Percentiles rank a stretch among this genome's conserved stretches.
phyloP scores from a whole-genome alignment of 768 basidiomycete species.

The Pisolithus tinctorius region DNA sequence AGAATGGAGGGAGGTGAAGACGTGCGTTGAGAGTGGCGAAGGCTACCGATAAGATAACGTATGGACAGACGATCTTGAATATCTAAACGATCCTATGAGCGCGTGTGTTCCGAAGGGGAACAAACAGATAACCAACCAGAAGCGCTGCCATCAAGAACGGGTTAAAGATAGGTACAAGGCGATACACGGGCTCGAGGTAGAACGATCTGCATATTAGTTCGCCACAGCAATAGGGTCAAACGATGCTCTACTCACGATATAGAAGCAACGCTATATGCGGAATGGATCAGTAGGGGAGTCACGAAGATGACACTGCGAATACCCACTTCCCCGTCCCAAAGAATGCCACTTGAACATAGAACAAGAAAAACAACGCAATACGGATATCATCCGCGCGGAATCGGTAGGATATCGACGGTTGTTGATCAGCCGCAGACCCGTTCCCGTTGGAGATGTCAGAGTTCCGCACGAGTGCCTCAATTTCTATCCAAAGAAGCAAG shows the following conservation, averaged over 20 bases:
- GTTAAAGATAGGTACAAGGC: slow-evolving; percentile 77
- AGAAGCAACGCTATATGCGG: slow-evolving; percentile 56
- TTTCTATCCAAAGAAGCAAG: slow-evolving; percentile 59
- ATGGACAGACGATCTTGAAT: slow-evolving; percentile 80
- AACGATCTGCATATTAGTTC: slow-evolving; percentile 47
- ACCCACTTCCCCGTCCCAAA: slow-evolving; percentile 81
- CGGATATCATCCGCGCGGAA: slow-evolving; percentile 59
- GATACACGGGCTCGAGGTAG: slow-evolving; percentile 84
- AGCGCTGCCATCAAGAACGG: slow-evolving; percentile 78
- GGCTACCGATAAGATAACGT: slow-evolving; percentile 63
- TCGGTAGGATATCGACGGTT: slow-evolving; percentile 23
- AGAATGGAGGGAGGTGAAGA: slow-evolving; percentile 69
- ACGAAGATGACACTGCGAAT: not conserved
- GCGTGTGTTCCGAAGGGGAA: not conserved
- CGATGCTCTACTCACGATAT: slow-evolving; percentile 53
- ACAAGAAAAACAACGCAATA: slow-evolving; percentile 75
- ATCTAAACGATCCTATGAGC: slow-evolving; percentile 35
- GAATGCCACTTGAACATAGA: slow-evolving; percentile 83
- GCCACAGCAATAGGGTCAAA: not conserved
- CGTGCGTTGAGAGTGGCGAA: slow-evolving; percentile 65
- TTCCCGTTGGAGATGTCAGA: not conserved
- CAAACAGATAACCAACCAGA: slow-evolving; percentile 37
- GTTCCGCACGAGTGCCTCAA: slow-evolving; percentile 39
- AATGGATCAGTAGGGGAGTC: not conserved
- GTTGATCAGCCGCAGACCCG: slow-evolving; percentile 1